phyloP scores from a whole-genome alignment of 345 rosid genomes.

The Eucalyptus dawsonii region DNA sequence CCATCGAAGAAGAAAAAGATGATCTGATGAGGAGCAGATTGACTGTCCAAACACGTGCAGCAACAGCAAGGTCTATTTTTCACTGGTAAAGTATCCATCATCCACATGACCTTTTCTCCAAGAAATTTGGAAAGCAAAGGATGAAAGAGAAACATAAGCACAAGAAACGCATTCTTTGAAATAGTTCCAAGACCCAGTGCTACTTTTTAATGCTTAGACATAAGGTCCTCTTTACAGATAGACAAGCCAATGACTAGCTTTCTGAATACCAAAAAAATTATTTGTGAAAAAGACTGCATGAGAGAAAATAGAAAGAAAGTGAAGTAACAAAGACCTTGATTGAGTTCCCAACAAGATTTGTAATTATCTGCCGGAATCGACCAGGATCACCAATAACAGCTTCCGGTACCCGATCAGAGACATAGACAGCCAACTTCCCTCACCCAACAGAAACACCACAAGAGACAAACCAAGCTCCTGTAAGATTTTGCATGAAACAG shows the following conservation, averaged over 20 bases:
- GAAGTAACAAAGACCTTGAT: slow-evolving; percentile 49
- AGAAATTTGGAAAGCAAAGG: not conserved
- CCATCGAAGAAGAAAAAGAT: not conserved
- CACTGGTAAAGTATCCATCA: not conserved
- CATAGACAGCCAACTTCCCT: slow-evolving; percentile 75
- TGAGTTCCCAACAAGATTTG: slow-evolving; percentile 94
- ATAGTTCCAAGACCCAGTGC: not conserved
- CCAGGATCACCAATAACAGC: slow-evolving; percentile 79
- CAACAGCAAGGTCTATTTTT: not conserved
- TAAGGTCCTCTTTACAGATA: not conserved
- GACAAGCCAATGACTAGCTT: not conserved
- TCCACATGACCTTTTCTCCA: not conserved
- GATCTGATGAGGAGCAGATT: not conserved
- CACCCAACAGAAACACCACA: slow-evolving; percentile 4
- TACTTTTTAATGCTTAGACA: not conserved
- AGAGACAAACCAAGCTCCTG: not conserved
- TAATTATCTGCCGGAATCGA: slow-evolving; percentile 79
- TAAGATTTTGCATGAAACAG: not conserved
- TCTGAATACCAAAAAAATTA: not conserved
- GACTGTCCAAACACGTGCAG: not conserved
- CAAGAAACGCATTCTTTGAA: not conserved
- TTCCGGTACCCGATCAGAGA: slow-evolving; percentile 69
- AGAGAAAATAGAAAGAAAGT: not conserved
- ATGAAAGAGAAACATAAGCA: not conserved
- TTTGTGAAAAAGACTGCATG: not conserved